Conservation (phyloP, 2,329 filamentous ascomycete genomes). For the Diaporthe vexans region DNA sequence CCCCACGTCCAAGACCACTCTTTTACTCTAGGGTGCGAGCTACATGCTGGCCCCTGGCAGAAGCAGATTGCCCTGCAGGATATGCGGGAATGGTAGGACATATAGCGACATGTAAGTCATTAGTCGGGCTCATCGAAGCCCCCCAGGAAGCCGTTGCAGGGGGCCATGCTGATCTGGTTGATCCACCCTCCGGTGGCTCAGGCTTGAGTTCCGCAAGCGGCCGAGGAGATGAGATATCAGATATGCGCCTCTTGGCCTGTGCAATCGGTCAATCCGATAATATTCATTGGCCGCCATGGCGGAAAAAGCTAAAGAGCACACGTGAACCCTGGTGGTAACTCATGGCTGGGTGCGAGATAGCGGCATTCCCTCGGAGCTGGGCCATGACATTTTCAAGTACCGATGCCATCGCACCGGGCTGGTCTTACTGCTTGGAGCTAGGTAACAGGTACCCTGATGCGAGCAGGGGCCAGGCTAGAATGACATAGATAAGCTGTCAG, state of each 20-base stretch:
- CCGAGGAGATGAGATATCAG: constrained; percentile 30
- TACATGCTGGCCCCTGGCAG: constrained; percentile 26
- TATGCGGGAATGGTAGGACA: constrained; percentile 15
- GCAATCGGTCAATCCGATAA: constrained; percentile 22
- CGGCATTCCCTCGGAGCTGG: constrained; percentile 15
- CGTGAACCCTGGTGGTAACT: constrained; percentile 21
- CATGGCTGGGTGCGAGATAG: constrained; percentile 12
- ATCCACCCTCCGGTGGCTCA: constrained; percentile 19
- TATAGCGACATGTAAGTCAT: constrained; percentile 14
- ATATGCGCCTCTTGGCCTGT: constrained; percentile 27
- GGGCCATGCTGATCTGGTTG: constrained; percentile 12
- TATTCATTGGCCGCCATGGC: constrained; percentile 9
- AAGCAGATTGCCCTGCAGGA: constrained; percentile 29
- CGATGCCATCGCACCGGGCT: not conserved
- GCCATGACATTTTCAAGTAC: constrained; percentile 3
- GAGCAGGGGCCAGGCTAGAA: constrained; percentile 9
- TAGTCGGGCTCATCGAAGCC: not conserved
- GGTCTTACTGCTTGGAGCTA: fast-evolving
- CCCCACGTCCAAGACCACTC: constrained; percentile 23
- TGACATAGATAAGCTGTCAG: constrained; percentile 24
- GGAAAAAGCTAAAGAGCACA: constrained; percentile 25
- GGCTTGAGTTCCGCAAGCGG: constrained; percentile 7
- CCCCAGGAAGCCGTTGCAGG: not conserved
- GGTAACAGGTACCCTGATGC: not conserved
- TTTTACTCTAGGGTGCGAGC: constrained; percentile 9